Conservation (phyloP, 352 stramenopile species). For the Thraustochytrium striatum region DNA sequence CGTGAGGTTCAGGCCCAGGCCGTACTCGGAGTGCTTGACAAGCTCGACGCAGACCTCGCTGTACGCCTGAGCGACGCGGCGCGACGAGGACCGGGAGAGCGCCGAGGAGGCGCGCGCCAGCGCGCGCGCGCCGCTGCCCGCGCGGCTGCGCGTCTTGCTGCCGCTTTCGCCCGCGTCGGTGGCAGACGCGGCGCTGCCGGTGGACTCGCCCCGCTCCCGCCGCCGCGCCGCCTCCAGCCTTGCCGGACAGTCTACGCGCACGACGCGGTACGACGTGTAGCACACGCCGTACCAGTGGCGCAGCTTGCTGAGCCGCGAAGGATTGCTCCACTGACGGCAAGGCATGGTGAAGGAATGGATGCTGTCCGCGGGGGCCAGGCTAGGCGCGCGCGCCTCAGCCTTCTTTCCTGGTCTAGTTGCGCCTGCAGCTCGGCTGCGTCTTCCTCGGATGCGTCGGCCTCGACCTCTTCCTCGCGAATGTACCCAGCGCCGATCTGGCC, state of each 20-base stretch:
- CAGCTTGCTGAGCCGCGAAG: neutral
- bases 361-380: neutral
- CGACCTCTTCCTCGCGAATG: no score
- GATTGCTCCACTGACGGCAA: neutral
- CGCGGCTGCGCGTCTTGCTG: neutral
- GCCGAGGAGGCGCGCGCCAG: neutral
- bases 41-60: conserved; percentile 8
- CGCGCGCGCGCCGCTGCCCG: neutral
- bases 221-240: neutral
- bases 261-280: neutral
- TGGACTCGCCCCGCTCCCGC: no score
- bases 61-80: neutral
- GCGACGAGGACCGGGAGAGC: neutral
- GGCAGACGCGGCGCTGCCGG: no score
- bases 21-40: conserved; percentile 10
- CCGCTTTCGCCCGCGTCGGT: no score
- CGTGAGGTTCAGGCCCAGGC: conserved; percentile 28
- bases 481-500: no score
- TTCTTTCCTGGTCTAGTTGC: neutral
- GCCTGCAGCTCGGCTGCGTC: neutral
- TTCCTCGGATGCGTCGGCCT: neutral
- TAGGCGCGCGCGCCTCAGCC: neutral
- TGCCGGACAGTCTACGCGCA: conserved; percentile 19
- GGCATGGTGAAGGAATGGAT: neutral
- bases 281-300: conserved; percentile 13